Evolutionary conservation across 139 green algal species (phyloP), one percentile per base, ranked within the genome.

Genomic region (Chlamydomonas sphaeroides): DNA sequence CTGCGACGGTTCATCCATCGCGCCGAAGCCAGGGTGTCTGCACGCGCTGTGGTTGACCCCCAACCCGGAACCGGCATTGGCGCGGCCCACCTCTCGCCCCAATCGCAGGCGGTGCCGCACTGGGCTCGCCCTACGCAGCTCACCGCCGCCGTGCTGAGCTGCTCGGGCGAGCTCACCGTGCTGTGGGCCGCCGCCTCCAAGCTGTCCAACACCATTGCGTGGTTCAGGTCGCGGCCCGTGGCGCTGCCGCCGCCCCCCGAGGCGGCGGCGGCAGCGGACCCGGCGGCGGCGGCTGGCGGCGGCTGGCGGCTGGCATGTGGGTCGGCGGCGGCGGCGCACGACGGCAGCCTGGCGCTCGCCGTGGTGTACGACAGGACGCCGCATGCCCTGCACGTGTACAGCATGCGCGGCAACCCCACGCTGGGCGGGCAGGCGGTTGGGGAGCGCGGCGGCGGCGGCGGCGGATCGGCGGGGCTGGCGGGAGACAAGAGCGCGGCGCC

Each of bases 131-230:
- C 74, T 1, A 41, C 33, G 39, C 74, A 80, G 33, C 74, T 80
- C 10, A 80, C 74, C 7, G 74, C 74, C 1, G 74, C 74, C 7
- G 59, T 70, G 5, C 57, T 80, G 3, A 80, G 59, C 15, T 0
- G 30, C 39, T 36, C 7, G 39, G 74, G 74, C 42, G 25, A 25
- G 0, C 32, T 80, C 2, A 61, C 42, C 11, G 25, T 80, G 28
- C 74, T 80, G 41, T 80, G 74, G 74, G 30, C 63, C 17, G 36
- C 48, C 20, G 74, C 74, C n/a, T 80, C 74, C 15, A 80, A 80
- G 59, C 74, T 80, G 7, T 45, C 74, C 30, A 80, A 70, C 39
- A 70, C 59, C 6, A 39, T 70, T 15, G 56, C 74, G 0, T 80
- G 74, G 74, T 39, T 69, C 39, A 39, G 59, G 35, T 70, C 74